A percentile compares a stretch with the other conserved stretches of the same genome.
These are phyloP conservation scores for Dactylellina parvicollis DNA, from an alignment of 2,329 filamentous ascomycete species.

Conservation along the genomic window DNA sequence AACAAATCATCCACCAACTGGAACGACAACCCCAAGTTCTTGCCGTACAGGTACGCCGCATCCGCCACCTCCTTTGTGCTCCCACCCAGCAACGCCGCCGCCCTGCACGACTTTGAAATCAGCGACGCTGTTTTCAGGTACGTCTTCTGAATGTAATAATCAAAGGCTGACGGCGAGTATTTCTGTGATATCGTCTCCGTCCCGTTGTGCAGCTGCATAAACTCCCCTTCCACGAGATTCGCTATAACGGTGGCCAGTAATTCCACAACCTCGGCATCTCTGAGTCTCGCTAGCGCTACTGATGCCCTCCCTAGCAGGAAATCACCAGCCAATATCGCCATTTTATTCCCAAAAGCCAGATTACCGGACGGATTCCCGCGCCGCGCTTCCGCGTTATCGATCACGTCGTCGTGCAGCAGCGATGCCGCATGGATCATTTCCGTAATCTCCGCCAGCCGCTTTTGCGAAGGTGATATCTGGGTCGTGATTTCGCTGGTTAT, in stretches of 20 bases:
- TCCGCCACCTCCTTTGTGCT: conserved; percentile 82
- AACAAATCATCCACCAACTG: conserved; percentile 98
- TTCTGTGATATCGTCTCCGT: conserved; percentile 34
- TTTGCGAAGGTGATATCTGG: conserved; percentile 84
- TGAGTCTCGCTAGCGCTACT: conserved; percentile 86
- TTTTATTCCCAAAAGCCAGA: conserved; percentile 96
- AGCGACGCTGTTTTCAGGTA: conserved; percentile 96
- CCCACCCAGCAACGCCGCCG: conserved; percentile 84
- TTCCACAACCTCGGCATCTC: conserved; percentile 94
- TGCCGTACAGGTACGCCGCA: conserved; percentile 89
- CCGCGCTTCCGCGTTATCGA: conserved; percentile 87
- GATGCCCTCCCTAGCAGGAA: conserved; percentile 93
- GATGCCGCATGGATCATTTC: conserved; percentile 98
- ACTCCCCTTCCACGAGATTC: conserved; percentile 96
- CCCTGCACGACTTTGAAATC: conserved; percentile 95
- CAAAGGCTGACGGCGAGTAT: conserved; percentile 79
- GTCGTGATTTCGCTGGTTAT: conserved; percentile 58
- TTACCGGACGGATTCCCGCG: conserved; percentile 89
- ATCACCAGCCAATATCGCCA: conserved; percentile 97
- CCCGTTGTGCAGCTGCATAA: conserved; percentile 96
- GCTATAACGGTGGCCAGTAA: conserved; percentile 95
- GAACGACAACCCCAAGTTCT: conserved; percentile 92
- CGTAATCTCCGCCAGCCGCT: conserved; percentile 92
- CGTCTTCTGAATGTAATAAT: conserved; percentile 97
- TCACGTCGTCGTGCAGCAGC: conserved; percentile 96